These are phyloP conservation scores for Erythrobasidium yunnanense DNA, from an alignment of 768 basidiomycete genomes.

Conservation along the genomic window DNA sequence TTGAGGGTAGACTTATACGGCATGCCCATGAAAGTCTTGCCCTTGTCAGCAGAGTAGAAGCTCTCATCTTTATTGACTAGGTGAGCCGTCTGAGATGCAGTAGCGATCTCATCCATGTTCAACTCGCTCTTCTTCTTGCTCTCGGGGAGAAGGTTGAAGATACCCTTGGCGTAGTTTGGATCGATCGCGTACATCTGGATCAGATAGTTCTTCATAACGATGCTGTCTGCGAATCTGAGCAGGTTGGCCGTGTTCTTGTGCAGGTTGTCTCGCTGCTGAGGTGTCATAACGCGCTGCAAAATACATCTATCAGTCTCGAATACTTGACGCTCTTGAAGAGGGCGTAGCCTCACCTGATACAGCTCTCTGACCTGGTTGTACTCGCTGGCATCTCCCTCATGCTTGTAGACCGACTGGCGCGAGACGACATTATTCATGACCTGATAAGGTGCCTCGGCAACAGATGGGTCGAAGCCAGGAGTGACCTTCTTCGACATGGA, in stretches of 20 bases:
- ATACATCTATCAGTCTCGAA: neutral
- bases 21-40: slow-evolving; percentile 40
- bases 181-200: slow-evolving; percentile 37
- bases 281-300: slow-evolving; percentile 35
- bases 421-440: slow-evolving; percentile 38
- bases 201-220: slow-evolving; percentile 38
- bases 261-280: slow-evolving; percentile 37
- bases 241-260: slow-evolving; percentile 40
- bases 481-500: slow-evolving; percentile 8
- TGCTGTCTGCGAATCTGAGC: slow-evolving; percentile 38
- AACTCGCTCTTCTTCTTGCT: slow-evolving; percentile 31
- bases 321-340: neutral
- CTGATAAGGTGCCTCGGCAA: slow-evolving; percentile 37
- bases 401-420: slow-evolving; percentile 38
- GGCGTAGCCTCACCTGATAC: slow-evolving; percentile 29
- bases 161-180: slow-evolving; percentile 37
- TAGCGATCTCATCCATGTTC: slow-evolving; percentile 36
- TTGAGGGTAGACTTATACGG: no score
- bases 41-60: slow-evolving; percentile 34
- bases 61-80: slow-evolving; percentile 37
- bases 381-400: slow-evolving; percentile 40
- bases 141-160: slow-evolving; percentile 37
- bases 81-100: slow-evolving; percentile 38
- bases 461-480: slow-evolving; percentile 24
- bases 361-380: slow-evolving; percentile 40